Evolutionary conservation across 805 yeast genomes (phyloP), one percentile per base, ranked within the genome.

Genomic region (Ogataea salicorniae): DNA sequence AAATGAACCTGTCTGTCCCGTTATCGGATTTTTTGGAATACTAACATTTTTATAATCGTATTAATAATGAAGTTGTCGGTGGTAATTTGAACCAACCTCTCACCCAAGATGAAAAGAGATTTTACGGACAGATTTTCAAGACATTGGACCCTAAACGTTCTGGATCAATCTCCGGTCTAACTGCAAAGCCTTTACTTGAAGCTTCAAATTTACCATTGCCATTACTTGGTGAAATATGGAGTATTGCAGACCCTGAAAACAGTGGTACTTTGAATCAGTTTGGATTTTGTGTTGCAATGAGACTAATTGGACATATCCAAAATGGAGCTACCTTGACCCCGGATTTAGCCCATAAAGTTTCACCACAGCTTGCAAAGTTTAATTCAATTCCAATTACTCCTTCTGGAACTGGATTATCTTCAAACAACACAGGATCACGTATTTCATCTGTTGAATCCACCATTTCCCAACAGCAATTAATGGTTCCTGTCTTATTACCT

Each of bases 161-260:
- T 40, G 96, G 96, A 5, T 75, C 84, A 31, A 85, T 92, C 48
- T 86, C 97, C 4, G 99, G 99, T 34, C 91, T 85, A 36, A 81
- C 83, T 37, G 87, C 96, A 13, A 80, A 94, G 55, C 75, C 88
- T 13, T 73, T 95, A 6, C 81, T 94, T 53, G 96, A 90, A 58
- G 86, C 85, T 49, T 83, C 95, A 3, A 95, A 95, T 1, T 74
- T 94, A 42, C 82, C 94, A 6, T 84, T 95, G 4, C 73, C 82
- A 16, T 70, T 78, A 31, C 73, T 94, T 34, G 96, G 97, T 9
- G 94, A 90, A 66, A 83, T 94, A 53, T 94, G 99, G 99, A 91
- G 87, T 64, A 64, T 86, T 34, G 90, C 96, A n/a, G 99, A 94
- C 68, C 77, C 79, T n/a, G 83, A 81, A 49, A 89, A 89, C 69